A percentile compares a stretch with the other conserved stretches of the same genome.
phyloP scores from a whole-genome alignment of 768 basidiomycete genomes.

The Clathrus columnatus region DNA sequence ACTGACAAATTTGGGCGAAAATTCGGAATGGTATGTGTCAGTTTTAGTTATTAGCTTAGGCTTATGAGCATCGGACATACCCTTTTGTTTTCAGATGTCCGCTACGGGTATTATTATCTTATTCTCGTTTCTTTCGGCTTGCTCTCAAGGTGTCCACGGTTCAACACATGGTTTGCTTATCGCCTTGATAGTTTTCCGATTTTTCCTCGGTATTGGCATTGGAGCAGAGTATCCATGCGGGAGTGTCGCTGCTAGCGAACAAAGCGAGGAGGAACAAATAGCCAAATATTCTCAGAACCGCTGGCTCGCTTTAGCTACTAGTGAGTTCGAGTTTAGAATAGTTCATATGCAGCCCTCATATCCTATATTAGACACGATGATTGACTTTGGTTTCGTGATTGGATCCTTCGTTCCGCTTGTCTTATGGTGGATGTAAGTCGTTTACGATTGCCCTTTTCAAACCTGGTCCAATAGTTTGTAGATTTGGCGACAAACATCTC shows the following conservation, averaged over 20 bases:
- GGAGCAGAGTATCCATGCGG: conserved; percentile 90
- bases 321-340: conserved; percentile 32
- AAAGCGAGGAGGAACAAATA: conserved; percentile 77
- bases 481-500: conserved; percentile 2
- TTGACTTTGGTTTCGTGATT: conserved; percentile 76
- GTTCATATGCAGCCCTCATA: background rate
- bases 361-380: conserved; percentile 60
- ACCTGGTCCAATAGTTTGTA: background rate
- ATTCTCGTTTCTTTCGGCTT: conserved; percentile 78
- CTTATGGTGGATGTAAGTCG: conserved; percentile 75
- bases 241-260: conserved; percentile 80
- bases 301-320: conserved; percentile 85
- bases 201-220: conserved; percentile 81
- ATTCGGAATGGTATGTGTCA: conserved; percentile 67
- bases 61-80: background rate
- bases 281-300: conserved; percentile 73
- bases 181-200: conserved; percentile 79
- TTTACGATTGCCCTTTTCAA: background rate
- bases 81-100: conserved; percentile 45
- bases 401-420: conserved; percentile 77
- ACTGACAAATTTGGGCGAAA: conserved; percentile 82
- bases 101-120: conserved; percentile 78
- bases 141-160: conserved; percentile 68
- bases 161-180: conserved; percentile 61
- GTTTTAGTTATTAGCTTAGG: background rate